A percentile compares a stretch with the other conserved stretches of the same genome.
Evolutionary conservation across 2,329 filamentous ascomycete genomes (phyloP).

Genomic region (Nothopassalora personata): DNA sequence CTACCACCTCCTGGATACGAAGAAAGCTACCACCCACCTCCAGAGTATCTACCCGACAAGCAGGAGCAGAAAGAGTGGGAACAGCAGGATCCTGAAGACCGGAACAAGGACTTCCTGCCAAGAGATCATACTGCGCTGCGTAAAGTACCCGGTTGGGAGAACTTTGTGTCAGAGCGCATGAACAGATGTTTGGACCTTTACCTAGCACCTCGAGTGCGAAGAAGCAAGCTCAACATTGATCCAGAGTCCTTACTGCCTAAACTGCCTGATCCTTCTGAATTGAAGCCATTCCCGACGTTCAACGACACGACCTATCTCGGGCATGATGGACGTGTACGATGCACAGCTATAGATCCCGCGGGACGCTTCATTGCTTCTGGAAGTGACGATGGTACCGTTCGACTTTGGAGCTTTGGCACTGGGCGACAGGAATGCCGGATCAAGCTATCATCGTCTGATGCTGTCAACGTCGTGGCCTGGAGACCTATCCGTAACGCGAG

Average conservation of each 20-base stretch:
- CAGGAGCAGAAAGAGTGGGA: conserved; percentile 84
- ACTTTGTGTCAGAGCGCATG: conserved; percentile 91
- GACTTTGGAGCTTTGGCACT: conserved; percentile 82
- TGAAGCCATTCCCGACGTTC: conserved; percentile 89
- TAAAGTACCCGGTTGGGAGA: conserved; percentile 85
- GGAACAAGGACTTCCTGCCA: conserved; percentile 83
- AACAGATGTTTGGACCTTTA: conserved; percentile 94
- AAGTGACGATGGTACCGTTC: conserved; percentile 87
- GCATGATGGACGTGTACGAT: conserved; percentile 82
- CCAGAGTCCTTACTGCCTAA: conserved; percentile 89
- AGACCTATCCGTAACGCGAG: conserved; percentile 67
- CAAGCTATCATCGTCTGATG: conserved; percentile 68
- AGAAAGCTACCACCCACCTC: conserved; percentile 91
- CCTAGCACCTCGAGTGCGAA: conserved; percentile 81
- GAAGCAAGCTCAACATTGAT: conserved; percentile 95
- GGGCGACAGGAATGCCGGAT: conserved; percentile 84
- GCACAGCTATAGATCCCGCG: conserved; percentile 76
- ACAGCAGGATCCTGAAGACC: conserved; percentile 78
- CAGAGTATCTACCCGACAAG: conserved; percentile 84
- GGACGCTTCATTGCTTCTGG: conserved; percentile 85
- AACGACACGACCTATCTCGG: conserved; percentile 83
- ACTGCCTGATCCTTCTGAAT: conserved; percentile 83
- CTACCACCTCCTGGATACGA: conserved; percentile 89
- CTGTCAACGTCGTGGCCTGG: conserved; percentile 86
- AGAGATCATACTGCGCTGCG: conserved; percentile 76